These are phyloP conservation scores for Cadophora malorum DNA, from an alignment of 2,329 filamentous ascomycete genomes.

Conservation along the genomic window DNA sequence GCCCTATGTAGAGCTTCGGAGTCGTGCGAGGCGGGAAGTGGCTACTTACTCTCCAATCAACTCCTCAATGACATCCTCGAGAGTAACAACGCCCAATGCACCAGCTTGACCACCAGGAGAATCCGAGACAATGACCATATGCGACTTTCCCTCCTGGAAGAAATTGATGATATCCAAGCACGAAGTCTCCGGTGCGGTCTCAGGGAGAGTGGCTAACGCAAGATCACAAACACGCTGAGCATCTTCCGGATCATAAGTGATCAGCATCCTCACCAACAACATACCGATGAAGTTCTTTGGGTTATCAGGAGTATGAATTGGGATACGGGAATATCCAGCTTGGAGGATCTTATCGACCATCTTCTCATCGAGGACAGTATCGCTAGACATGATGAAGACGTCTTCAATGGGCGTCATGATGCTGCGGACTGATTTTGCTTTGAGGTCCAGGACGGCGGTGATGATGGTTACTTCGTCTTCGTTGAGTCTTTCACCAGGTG, in stretches of 20 bases:
- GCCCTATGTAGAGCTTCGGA: too few species aligned
- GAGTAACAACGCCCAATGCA: conserved; percentile 88
- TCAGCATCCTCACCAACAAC: conserved; percentile 97
- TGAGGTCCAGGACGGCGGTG: conserved; percentile 92
- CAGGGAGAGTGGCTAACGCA: conserved; percentile 88
- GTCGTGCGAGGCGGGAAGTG: background rate
- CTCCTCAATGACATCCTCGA: conserved; percentile 98
- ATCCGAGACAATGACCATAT: conserved; percentile 97
- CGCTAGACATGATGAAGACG: conserved; percentile 93
- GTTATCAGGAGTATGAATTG: conserved; percentile 87
- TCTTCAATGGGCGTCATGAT: conserved; percentile 99
- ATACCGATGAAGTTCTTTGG: conserved; percentile 92
- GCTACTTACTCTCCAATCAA: conserved; percentile 91
- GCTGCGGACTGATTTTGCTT: conserved; percentile 90
- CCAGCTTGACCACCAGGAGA: conserved; percentile 86
- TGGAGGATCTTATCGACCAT: conserved; percentile 95
- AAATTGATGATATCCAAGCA: conserved; percentile 99
- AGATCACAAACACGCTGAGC: conserved; percentile 87
- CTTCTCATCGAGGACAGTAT: conserved; percentile 88
- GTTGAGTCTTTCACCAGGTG: conserved; percentile 84
- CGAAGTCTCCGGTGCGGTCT: conserved; percentile 93
- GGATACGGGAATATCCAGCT: conserved; percentile 94
- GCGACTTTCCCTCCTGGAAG: conserved; percentile 98
- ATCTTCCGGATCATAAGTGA: conserved; percentile 98
- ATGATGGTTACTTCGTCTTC: conserved; percentile 99